Percentiles rank a stretch among this genome's conserved stretches.
Evolutionary conservation across 2,329 filamentous ascomycete genomes (phyloP).

Genomic region (Neonectria coccinea): DNA sequence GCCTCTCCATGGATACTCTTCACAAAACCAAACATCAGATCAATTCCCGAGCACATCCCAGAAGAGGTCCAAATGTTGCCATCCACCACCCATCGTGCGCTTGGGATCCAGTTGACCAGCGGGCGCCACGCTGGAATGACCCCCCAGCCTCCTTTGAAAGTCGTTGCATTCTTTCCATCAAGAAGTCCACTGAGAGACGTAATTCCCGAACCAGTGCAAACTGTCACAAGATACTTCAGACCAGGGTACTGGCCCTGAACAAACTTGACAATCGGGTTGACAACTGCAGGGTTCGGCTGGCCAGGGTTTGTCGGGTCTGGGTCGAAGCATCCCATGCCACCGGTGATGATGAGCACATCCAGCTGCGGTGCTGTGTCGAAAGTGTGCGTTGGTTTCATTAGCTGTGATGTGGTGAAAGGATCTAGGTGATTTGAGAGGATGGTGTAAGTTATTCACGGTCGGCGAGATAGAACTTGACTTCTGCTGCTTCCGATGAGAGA

Average conservation of each 20-base stretch:
- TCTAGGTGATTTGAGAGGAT: not conserved
- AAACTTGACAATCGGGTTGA: constrained; percentile 54
- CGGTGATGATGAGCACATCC: constrained; percentile 68
- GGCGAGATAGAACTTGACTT: too few species aligned
- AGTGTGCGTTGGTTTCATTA: constrained; percentile 51
- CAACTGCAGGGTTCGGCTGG: constrained; percentile 43
- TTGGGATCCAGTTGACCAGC: constrained; percentile 62
- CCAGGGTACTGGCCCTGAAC: constrained; percentile 52
- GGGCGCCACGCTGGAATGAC: constrained; percentile 54
- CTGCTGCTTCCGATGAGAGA: too few species aligned
- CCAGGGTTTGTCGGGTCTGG: constrained; percentile 19
- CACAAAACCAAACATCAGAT: constrained; percentile 70
- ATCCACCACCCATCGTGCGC: constrained; percentile 69
- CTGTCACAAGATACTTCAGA: constrained; percentile 63
- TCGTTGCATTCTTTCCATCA: constrained; percentile 65
- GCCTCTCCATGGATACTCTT: constrained; percentile 63
- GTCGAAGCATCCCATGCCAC: constrained; percentile 57
- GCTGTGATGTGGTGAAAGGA: constrained; percentile 36
- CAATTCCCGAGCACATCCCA: constrained; percentile 71
- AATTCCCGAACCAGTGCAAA: constrained; percentile 68
- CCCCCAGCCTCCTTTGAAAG: constrained; percentile 65
- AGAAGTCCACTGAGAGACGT: constrained; percentile 64
- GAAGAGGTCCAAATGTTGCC: constrained; percentile 70
- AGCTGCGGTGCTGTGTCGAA: constrained; percentile 59
- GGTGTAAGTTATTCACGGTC: not conserved